Base-by-base conservation (phyloP, 2,329 filamentous ascomycete species). In the Fusarium staphyleae region DNA sequence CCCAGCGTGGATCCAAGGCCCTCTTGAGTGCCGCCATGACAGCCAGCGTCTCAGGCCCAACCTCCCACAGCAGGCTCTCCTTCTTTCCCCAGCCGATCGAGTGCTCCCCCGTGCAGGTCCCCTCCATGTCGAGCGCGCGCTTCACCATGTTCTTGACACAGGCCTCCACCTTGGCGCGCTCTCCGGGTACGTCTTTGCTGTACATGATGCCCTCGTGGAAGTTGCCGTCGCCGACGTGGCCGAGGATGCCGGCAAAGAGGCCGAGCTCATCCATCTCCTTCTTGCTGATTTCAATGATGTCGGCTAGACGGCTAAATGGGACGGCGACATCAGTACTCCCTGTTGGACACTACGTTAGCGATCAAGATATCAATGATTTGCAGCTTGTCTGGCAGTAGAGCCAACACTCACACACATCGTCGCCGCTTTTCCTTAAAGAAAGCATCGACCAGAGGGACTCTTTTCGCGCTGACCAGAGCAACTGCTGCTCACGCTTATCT, bases 191-290 rank as follows among this genome's bases (percentile, higher is more conserved):
- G 18, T 79, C 81, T 19, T 83, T 83, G 73, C 95, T 85, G 72
- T 96, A 97, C 75, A 97, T 88, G 74, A 97, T 95, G 69, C 88
- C 90, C 70, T 93, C 88, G 72, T 97, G 93, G 77, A 97, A 97
- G 73, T 97, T 97, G 30, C 93, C 93, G 69, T 96, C 93, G 11
- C 93, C 93, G 50, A 97, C 88, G 69, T 97, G 93, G 3, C 93
- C 93, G 4, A 97, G 78, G 22, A 96, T 90, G 66, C 89, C 92
- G 1, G 91, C 91, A 70, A 96, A 96, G 2, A 96, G 76, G 0
- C 91, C 91, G 10, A 96, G 79, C 11, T 91, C 86, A 67, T 93
- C 89, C 81, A 96, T 87, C 68, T 96, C 91, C 70, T 90, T 89
- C 77, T 96, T 96, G 58, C 90, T 93, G 35, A 91, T 80, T 70